phyloP scores from a whole-genome alignment of 805 yeast species.

The Candida takata region DNA sequence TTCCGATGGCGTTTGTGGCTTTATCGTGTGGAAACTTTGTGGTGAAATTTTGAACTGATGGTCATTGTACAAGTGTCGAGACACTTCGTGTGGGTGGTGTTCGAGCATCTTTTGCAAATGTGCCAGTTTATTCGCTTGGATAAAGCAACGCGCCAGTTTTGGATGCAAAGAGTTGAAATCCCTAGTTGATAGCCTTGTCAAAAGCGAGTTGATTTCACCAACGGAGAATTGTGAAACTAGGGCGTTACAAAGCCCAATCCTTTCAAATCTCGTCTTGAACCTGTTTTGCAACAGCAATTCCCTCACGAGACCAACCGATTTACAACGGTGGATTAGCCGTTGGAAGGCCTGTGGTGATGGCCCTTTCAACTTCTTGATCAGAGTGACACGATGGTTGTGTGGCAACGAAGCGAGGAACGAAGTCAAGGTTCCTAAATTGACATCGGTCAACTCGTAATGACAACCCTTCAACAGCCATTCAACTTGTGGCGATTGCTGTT shows the following conservation, averaged over 20 bases:
- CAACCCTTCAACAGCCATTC: constrained; percentile 7
- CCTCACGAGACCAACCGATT: constrained; percentile 1
- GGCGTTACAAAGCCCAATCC: constrained; percentile 2
- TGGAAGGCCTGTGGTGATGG: neutral
- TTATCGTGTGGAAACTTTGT: neutral
- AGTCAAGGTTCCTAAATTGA: constrained; percentile 2
- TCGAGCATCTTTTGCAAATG: neutral
- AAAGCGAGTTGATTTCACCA: constrained; percentile 4
- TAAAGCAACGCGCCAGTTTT: constrained; percentile 2
- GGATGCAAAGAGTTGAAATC: constrained; percentile 8
- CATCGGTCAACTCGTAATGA: constrained; percentile 5
- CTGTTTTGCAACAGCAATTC: neutral
- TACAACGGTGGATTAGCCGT: constrained; percentile 1
- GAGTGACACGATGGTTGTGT: neutral
- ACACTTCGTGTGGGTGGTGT: neutral
- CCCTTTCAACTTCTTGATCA: neutral
- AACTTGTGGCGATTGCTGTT: constrained; percentile 1
- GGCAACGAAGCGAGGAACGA: constrained; percentile 4
- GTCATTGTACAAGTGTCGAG: neutral
- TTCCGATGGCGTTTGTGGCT: neutral
- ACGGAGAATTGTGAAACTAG: constrained; percentile 2
- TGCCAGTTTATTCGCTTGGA: neutral
- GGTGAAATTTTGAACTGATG: neutral
- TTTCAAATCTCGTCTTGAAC: constrained; percentile 3
- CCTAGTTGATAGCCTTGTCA: neutral